Evolutionary conservation across 2,329 filamentous ascomycete species (phyloP), one percentile per base, ranked within the genome.

Genomic region (Elsinoe perseae): DNA sequence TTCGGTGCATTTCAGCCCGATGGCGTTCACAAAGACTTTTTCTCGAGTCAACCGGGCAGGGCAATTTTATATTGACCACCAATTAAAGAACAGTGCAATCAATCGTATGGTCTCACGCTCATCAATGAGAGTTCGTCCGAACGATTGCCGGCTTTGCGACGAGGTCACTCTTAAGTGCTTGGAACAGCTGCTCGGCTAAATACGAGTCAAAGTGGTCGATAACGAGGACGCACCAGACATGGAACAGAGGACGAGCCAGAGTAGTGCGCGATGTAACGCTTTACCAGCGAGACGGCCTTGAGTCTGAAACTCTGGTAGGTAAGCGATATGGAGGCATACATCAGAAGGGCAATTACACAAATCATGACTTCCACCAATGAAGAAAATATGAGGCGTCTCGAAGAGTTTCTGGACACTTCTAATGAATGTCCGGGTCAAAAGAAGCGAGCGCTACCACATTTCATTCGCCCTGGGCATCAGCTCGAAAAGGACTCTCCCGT

Each of bases 51-150:
- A 18, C 40, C 23, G 40, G 40, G 20, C 20, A 23, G 9, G 2
- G n/a, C 40, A 21, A 25, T 21, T 25, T 14, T 10, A 44, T 25
- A n/a, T 25, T 27, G 40, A 23, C 40, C 40, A 44, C 40, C 23
- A 44, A 44, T 44, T 12, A 44, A 25, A 44, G 40, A 14, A 12
- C 20, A 25, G 12, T 12, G 40, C 40, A 23, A 44, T 44, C 14
- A 44, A 25, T 25, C 23, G 40, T 44, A 23, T 10, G 40, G 40
- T 44, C 20, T 25, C 20, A 44, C 20, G 20, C 14, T 44, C 40
- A 44, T 44, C 9, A 44, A 44, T 44, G 40, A 44, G 25, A 50
- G 44, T 50, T 50, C 44, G 14, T 32, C 25, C 25, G 44, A 50
- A 32, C 25, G 23, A 50, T 30, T 16, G 44, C 44, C 44, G 44